phyloP scores from a whole-genome alignment of 1,284 basidiomycete genomes.

The Apiotrichum laibachii region DNA sequence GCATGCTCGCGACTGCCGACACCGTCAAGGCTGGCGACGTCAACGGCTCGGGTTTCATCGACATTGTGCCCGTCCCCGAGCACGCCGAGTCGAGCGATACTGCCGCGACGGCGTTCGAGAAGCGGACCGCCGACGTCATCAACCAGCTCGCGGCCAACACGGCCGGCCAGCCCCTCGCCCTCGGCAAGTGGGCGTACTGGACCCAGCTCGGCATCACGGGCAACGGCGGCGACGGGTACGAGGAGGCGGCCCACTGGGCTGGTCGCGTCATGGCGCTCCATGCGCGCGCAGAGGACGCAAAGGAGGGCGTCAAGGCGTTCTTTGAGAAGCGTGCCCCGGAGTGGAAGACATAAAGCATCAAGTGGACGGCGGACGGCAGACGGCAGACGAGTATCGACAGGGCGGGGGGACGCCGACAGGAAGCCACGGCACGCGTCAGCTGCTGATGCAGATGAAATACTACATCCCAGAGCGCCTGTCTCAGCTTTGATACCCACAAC shows the following conservation, averaged over 20 bases:
- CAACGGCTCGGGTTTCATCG: conserved; percentile 10
- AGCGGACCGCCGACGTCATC: conserved; percentile 13
- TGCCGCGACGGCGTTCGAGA: conserved; percentile 8
- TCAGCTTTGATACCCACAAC: too few species aligned
- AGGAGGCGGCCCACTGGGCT: conserved; percentile 18
- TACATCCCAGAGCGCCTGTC: background rate
- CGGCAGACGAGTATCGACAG: background rate
- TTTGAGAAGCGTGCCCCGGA: conserved; percentile 19
- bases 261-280: conserved; percentile 25
- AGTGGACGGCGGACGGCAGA: too few species aligned
- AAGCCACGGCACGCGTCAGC: too few species aligned
- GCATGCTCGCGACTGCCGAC: conserved; percentile 22
- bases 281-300: conserved; percentile 20
- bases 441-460: too few species aligned
- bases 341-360: conserved; percentile 15
- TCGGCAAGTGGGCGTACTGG: conserved; percentile 26
- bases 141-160: conserved; percentile 7
- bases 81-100: conserved; percentile 14
- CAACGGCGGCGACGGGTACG: conserved; percentile 19
- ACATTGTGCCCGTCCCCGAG: conserved; percentile 17
- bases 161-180: conserved; percentile 19
- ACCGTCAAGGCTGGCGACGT: conserved; percentile 13
- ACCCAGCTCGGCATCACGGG: conserved; percentile 18
- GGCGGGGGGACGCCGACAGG: background rate
- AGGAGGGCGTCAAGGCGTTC: conserved; percentile 22